A percentile compares a stretch with the other conserved stretches of the same genome.
These are phyloP conservation scores for Penicillium taxi DNA, from an alignment of 495 filamentous ascomycete species.

Conservation along the genomic window DNA sequence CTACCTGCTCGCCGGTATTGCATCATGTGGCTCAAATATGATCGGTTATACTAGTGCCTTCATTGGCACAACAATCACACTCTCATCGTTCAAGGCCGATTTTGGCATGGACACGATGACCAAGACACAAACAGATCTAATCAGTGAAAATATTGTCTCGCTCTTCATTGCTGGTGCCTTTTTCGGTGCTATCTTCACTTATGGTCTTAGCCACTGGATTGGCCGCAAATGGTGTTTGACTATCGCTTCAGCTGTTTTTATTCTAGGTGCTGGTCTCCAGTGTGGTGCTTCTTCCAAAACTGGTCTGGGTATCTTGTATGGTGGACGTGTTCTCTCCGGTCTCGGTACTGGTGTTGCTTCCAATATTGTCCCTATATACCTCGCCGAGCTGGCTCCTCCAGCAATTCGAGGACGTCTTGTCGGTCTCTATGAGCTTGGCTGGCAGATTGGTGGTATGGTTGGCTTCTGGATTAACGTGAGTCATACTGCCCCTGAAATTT, in stretches of 20 bases:
- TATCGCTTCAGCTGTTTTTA: slow-evolving; percentile 49
- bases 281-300: slow-evolving; percentile 49
- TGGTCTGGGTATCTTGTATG: slow-evolving; percentile 57
- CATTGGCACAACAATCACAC: slow-evolving; percentile 52
- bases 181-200: slow-evolving; percentile 57
- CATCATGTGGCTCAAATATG: slow-evolving; percentile 32
- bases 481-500: slow-evolving; percentile 5
- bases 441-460: slow-evolving; percentile 66
- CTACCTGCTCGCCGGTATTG: slow-evolving; percentile 48
- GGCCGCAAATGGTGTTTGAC: slow-evolving; percentile 51
- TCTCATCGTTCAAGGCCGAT: slow-evolving; percentile 46
- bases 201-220: slow-evolving; percentile 46
- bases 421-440: slow-evolving; percentile 65
- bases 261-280: slow-evolving; percentile 57
- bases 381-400: slow-evolving; percentile 71
- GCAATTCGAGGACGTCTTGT: slow-evolving; percentile 75
- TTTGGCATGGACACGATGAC: slow-evolving; percentile 31
- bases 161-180: slow-evolving; percentile 50
- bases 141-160: slow-evolving; percentile 14
- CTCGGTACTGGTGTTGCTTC: slow-evolving; percentile 72
- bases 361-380: slow-evolving; percentile 70
- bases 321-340: slow-evolving; percentile 64
- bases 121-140: slow-evolving; percentile 1
- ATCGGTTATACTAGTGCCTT: slow-evolving; percentile 57
- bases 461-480: slow-evolving; percentile 64